Percentiles rank a stretch among this genome's conserved stretches.
Evolutionary conservation across 2,329 filamentous ascomycete species (phyloP).

Genomic region (Conoideocrella luteorostrata): DNA sequence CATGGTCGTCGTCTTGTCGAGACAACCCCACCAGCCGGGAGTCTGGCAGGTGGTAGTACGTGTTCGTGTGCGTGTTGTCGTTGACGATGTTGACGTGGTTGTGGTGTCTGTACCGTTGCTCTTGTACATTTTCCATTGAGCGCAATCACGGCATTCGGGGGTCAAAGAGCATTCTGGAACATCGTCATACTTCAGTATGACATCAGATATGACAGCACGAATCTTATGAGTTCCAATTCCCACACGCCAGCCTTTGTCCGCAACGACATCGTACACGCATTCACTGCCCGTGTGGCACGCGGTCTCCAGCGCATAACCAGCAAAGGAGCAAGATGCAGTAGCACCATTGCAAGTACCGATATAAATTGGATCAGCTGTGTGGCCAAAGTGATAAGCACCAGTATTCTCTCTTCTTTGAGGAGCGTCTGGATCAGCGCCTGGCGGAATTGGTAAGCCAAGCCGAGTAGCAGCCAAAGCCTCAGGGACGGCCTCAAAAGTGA

Average conservation of each 20-base stretch:
- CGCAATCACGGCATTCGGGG: slow-evolving; percentile 80
- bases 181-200: slow-evolving; percentile 74
- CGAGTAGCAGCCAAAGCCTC: slow-evolving; percentile 82
- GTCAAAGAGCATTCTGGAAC: slow-evolving; percentile 73
- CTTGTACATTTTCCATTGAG: slow-evolving; percentile 89
- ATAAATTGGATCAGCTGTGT: slow-evolving; percentile 91
- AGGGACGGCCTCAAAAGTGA: slow-evolving; percentile 89
- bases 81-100: slow-evolving; percentile 50
- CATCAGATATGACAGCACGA: slow-evolving; percentile 76
- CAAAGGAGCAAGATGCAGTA: slow-evolving; percentile 82
- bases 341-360: slow-evolving; percentile 91
- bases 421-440: slow-evolving; percentile 63
- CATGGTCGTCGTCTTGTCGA: slow-evolving; percentile 56
- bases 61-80: slow-evolving; percentile 61
- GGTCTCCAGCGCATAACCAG: slow-evolving; percentile 88
- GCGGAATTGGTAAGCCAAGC: slow-evolving; percentile 78
- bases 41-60: slow-evolving; percentile 84
- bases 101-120: slow-evolving; percentile 80
- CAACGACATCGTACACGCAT: slow-evolving; percentile 89
- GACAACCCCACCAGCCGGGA: slow-evolving; percentile 84
- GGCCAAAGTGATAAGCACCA: slow-evolving; percentile 83
- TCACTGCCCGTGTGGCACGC: slow-evolving; percentile 84
- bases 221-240: slow-evolving; percentile 91
- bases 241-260: slow-evolving; percentile 85
- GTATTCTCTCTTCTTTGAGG: slow-evolving; percentile 68